Conservation (phyloP, 176 grass and related monocot genomes). For the Hordeum marinum region DNA sequence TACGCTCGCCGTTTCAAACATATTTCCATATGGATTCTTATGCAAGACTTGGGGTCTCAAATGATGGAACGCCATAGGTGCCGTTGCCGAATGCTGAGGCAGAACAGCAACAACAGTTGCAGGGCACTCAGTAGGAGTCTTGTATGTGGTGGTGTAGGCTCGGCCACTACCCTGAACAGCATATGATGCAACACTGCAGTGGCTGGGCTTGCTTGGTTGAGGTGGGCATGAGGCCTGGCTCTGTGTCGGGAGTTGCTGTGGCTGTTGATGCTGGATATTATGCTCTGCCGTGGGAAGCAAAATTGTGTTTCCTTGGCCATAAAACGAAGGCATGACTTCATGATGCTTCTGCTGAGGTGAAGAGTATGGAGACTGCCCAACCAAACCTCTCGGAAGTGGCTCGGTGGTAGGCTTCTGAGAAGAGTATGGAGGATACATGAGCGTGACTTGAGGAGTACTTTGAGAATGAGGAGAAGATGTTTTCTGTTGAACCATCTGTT, state of each 20-base stretch:
- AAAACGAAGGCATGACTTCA: constrained; percentile 55
- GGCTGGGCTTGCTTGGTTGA: constrained; percentile 55
- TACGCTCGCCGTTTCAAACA: constrained; percentile 63
- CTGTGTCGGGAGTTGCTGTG: constrained; percentile 31
- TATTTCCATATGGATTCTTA: constrained; percentile 52
- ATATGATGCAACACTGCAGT: constrained; percentile 56
- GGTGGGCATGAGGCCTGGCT: constrained; percentile 37
- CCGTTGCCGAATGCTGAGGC: constrained; percentile 37
- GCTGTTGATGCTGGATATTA: constrained; percentile 39
- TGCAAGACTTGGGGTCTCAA: constrained; percentile 43
- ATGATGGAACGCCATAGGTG: constrained; percentile 36
- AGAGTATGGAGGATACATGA: constrained; percentile 61
- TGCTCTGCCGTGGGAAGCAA: constrained; percentile 43
- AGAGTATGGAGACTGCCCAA: constrained; percentile 47
- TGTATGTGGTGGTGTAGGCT: constrained; percentile 39
- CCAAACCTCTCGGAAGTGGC: constrained; percentile 43
- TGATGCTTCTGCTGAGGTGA: constrained; percentile 54
- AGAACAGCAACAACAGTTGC: constrained; percentile 44
- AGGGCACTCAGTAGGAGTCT: constrained; percentile 42
- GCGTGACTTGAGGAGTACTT: constrained; percentile 52
- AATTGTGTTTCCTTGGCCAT: constrained; percentile 56
- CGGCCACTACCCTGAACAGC: constrained; percentile 50
- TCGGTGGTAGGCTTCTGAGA: constrained; percentile 61
- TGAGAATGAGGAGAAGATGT: constrained; percentile 51
- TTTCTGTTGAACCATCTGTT: constrained; percentile 45